Evolutionary conservation across 116 monocot genomes (phyloP).

Genomic region (Posidonia oceanica): DNA sequence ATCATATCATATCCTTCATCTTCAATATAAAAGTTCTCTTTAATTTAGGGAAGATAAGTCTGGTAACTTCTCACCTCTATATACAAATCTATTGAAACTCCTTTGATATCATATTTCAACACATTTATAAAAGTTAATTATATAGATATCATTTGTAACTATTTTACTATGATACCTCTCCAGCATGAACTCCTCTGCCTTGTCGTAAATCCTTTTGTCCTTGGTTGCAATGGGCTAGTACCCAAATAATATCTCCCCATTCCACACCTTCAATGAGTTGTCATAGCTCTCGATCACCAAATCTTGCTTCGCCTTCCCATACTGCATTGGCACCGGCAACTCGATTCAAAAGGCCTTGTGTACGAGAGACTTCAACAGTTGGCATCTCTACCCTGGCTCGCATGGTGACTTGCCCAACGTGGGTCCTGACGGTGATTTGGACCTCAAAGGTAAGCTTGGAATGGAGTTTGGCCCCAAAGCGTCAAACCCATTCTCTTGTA

Average conservation of each 20-base stretch:
- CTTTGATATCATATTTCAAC: too few species aligned
- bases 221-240: constrained; percentile 60
- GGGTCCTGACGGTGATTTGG: constrained; percentile 16
- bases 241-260: constrained; percentile 53
- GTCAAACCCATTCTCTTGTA: too few species aligned
- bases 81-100: too few species aligned
- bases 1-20: too few species aligned
- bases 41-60: too few species aligned
- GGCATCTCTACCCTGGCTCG: constrained; percentile 38
- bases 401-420: constrained; percentile 25
- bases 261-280: constrained; percentile 24
- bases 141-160: too few species aligned
- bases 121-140: too few species aligned
- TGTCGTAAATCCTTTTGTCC: constrained; percentile 35
- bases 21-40: too few species aligned
- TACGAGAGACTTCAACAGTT: constrained; percentile 34
- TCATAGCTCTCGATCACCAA: constrained; percentile 49
- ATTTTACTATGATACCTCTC: too few species aligned
- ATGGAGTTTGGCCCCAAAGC: constrained; percentile 31
- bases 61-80: too few species aligned
- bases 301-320: constrained; percentile 40
- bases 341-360: constrained; percentile 49
- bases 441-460: constrained; percentile 35
- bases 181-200: constrained; percentile 33
- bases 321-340: constrained; percentile 49